Conservation (phyloP, 73 alveolate species). For the Effrenium voratum region DNA sequence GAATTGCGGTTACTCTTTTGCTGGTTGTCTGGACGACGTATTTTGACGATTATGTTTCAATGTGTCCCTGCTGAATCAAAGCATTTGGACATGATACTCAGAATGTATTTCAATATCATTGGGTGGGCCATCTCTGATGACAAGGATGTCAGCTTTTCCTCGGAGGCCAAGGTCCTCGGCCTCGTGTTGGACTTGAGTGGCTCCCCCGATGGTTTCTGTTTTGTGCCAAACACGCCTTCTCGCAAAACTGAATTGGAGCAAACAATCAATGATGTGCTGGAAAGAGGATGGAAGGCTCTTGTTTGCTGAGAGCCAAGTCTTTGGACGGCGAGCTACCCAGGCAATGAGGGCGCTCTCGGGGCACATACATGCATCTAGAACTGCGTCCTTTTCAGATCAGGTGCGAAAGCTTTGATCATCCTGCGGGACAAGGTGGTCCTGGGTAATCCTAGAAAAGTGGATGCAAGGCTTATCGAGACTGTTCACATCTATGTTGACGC, state of each 20-base stretch:
- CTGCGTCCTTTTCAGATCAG: not conserved
- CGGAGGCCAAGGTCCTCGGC: no score
- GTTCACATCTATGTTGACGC: not conserved
- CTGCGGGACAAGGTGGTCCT: not conserved
- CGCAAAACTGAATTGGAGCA: no score
- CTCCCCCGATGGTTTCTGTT: no score
- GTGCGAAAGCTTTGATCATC: not conserved
- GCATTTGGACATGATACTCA: no score
- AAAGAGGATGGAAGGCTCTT: not conserved
- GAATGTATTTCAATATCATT: no score
- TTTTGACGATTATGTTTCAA: not conserved
- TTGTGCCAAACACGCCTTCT: no score
- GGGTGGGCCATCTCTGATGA: no score
- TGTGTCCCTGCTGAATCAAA: no score
- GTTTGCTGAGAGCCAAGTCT: not conserved
- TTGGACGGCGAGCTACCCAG: not conserved
- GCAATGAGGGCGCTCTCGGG: not conserved
- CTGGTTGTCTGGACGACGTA: not conserved
- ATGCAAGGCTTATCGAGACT: not conserved
- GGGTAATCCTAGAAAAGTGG: not conserved
- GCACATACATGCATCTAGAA: not conserved
- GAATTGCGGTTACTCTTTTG: not conserved
- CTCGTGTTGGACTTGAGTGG: no score
- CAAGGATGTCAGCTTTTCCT: no score
- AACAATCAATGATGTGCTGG: no score